A percentile compares a stretch with the other conserved stretches of the same genome.
phyloP scores from a whole-genome alignment of 345 rosid genomes.

The Cardamine occulta region DNA sequence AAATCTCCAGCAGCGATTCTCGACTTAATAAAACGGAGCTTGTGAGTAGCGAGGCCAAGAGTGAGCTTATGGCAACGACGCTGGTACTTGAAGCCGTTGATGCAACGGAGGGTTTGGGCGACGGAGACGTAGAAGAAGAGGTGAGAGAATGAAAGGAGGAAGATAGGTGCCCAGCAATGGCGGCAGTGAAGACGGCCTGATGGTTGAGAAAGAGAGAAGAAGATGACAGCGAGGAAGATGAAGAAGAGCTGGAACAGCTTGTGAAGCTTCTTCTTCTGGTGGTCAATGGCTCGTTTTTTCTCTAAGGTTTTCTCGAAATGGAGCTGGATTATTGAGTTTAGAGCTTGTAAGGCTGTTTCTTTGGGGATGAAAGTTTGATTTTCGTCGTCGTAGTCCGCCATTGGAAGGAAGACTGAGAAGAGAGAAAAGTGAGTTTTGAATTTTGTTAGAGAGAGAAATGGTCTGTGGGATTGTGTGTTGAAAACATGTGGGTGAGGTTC shows the following conservation, averaged over 20 bases:
- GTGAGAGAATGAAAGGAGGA: constrained; percentile 79
- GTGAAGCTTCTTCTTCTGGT: constrained; percentile 94
- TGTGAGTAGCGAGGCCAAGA: constrained; percentile 85
- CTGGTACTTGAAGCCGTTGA: constrained; percentile 98
- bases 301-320: constrained; percentile 97
- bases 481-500: constrained; percentile 42
- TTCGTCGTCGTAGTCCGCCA: constrained; percentile 77
- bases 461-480: constrained; percentile 14
- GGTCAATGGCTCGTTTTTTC: constrained; percentile 91
- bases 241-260: constrained; percentile 89
- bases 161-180: constrained; percentile 87
- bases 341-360: constrained; percentile 88
- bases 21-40: constrained; percentile 77
- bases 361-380: constrained; percentile 63
- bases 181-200: constrained; percentile 79
- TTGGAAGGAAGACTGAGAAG: constrained; percentile 36
- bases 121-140: constrained; percentile 92
- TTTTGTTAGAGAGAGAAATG: constrained; percentile 1
- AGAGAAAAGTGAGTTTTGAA: constrained; percentile 1
- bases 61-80: constrained; percentile 98
- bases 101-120: constrained; percentile 89
- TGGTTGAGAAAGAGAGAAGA: constrained; percentile 60
- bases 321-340: constrained; percentile 94
- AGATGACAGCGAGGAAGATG: constrained; percentile 74
- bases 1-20: constrained; percentile 54